phyloP scores from a whole-genome alignment of 768 basidiomycete genomes.

The Cystofilobasidium bisporidii region DNA sequence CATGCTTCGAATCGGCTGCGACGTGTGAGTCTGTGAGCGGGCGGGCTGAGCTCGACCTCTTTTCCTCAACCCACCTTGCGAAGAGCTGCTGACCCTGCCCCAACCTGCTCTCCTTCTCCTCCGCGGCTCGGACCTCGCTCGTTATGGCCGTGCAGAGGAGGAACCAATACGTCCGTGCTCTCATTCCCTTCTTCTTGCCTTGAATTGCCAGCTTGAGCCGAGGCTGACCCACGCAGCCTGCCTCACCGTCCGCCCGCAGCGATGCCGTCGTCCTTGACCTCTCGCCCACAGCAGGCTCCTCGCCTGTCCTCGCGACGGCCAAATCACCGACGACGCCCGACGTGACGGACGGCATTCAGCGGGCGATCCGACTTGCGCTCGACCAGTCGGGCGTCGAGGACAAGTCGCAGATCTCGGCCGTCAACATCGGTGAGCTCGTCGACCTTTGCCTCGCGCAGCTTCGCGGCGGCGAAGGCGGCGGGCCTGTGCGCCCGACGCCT shows the following conservation, averaged over 20 bases:
- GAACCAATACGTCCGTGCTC: constrained; percentile 43
- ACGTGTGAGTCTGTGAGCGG: not conserved
- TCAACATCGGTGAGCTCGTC: not conserved
- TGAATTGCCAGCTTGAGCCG: not conserved
- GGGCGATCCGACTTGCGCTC: constrained; percentile 35
- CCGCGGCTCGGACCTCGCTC: not conserved
- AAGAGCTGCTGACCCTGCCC: too few relatives aligned
- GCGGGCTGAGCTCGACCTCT: not conserved
- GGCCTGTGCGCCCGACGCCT: too few relatives aligned
- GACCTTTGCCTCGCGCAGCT: too few relatives aligned
- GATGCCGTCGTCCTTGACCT: constrained; percentile 38
- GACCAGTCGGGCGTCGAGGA: not conserved
- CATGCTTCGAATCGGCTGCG: not conserved
- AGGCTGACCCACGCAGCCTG: not conserved
- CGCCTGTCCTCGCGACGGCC: constrained; percentile 34
- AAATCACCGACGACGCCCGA: constrained; percentile 53
- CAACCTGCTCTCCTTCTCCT: not conserved
- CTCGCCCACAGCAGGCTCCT: constrained; percentile 35
- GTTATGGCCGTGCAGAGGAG: not conserved
- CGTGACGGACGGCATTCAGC: constrained; percentile 53
- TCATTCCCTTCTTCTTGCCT: not conserved
- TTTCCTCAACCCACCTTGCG: too few relatives aligned
- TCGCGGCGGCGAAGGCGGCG: too few relatives aligned
- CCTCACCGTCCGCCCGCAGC: not conserved
- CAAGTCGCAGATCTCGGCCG: not conserved